A percentile compares a stretch with the other conserved stretches of the same genome.
Conservation (phyloP, 2,329 filamentous ascomycete genomes). For the Apiospora phragmitis region DNA sequence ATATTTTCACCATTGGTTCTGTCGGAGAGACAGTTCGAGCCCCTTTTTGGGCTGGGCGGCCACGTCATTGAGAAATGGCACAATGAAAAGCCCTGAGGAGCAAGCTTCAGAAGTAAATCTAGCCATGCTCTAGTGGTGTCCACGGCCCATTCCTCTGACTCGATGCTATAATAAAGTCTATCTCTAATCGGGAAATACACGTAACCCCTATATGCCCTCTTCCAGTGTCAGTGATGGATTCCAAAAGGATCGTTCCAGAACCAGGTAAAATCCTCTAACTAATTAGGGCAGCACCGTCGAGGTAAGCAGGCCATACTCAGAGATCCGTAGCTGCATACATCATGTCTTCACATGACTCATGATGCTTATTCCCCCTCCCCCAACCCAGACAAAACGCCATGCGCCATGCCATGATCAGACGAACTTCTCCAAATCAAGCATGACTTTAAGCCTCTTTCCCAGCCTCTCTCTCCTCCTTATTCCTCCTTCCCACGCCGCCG, state of each 20-base stretch:
- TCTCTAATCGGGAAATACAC: neutral
- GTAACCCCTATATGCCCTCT: too few species aligned
- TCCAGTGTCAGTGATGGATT: too few species aligned
- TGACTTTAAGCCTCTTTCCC: constrained; percentile 2
- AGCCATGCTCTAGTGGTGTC: neutral
- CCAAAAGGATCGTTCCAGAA: too few species aligned
- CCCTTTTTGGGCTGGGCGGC: neutral
- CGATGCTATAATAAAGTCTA: neutral
- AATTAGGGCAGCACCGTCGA: too few species aligned
- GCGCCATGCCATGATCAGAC: neutral
- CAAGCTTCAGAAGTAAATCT: neutral
- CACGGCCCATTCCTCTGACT: neutral
- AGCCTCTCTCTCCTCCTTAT: neutral
- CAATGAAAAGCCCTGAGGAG: neutral
- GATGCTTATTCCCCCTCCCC: neutral
- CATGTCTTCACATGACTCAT: neutral
- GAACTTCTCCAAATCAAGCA: neutral
- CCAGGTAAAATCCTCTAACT: neutral
- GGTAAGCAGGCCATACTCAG: too few species aligned
- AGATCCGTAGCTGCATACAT: neutral
- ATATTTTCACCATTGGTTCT: neutral
- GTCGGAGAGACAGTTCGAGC: neutral
- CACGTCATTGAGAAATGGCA: neutral
- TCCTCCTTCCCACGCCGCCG: neutral
- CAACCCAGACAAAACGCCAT: neutral